Base-by-base conservation (phyloP, 805 yeast genomes). In the Barnettozyma sucrosica region DNA sequence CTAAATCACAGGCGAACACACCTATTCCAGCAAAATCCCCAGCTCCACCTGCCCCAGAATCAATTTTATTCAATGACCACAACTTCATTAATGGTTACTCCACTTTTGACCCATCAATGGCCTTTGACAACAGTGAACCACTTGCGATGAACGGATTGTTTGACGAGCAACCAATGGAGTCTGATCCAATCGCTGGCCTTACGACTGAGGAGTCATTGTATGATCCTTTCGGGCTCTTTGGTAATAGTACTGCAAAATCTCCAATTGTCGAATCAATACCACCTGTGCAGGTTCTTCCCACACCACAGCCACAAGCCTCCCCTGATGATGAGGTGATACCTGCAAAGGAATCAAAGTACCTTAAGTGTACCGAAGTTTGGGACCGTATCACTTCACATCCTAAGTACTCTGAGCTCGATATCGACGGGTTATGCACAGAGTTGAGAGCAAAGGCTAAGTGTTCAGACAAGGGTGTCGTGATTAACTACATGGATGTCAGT, bases 341-440 rank as follows among this genome's bases (percentile, higher is more conserved):
- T 6, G 77, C 84, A 5, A 84, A 79, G 8, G 84, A 81, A 48
- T 67, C 66, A 16, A 72, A 76, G 13, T 63, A 80, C 55, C 67
- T 85, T 67, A 80, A 80, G 60, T 93, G 99, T 66, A 79, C 95
- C 0, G 97, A 89, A 56, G 84, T 92, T 14, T 93, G 99, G 99
- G 98, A 92, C 66, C 77, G 98, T 61, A 85, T 93, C 34, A 86
- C 97, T 2, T 67, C 93, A 20, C 98, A 93, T 72, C 98, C 99
- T 30, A 80, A 85, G 62, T 93, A 90, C 66, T 81, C 93, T 5
- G 97, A 90, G 50, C 74, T 93, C 45, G 99, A 93, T 65, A 90
- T 93, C 54, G 97, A 92, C 62, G 95, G 96, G 2, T 75, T 93
- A 63, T 93, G 99, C 74, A 63, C 70, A 39, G 99, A 93, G 68